Conservation (phyloP, 306 rosid genomes). For the Cicer chorassanicum region DNA sequence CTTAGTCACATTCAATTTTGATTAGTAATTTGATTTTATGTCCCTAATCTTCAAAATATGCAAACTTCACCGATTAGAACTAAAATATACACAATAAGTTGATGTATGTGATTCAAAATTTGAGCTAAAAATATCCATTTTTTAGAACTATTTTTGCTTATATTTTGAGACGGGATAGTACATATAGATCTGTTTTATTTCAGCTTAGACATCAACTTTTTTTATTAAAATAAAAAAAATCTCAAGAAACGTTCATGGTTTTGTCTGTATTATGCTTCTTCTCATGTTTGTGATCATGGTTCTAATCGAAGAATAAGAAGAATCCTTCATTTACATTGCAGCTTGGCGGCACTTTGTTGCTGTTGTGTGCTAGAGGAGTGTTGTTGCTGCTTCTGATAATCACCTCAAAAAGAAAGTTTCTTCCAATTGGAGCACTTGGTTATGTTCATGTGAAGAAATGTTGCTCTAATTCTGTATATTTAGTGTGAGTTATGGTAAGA, state of each 20-base stretch:
- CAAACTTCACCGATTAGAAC: background rate
- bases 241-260: slow-evolving; percentile 23
- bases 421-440: slow-evolving; percentile 37
- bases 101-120: no score
- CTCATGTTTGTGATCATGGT: background rate
- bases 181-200: slow-evolving; percentile 31
- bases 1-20: background rate
- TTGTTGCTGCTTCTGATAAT: slow-evolving; percentile 56
- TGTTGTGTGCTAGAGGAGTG: slow-evolving; percentile 91
- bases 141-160: no score
- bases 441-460: slow-evolving; percentile 15
- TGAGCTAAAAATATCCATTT: no score
- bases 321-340: slow-evolving; percentile 51
- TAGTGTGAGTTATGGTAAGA: slow-evolving; percentile 25
- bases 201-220: background rate
- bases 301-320: slow-evolving; percentile 15
- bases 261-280: background rate
- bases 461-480: slow-evolving; percentile 23
- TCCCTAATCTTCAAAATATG: slow-evolving; percentile 1
- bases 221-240: background rate
- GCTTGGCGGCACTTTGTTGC: slow-evolving; percentile 89
- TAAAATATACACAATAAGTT: no score
- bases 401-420: background rate
- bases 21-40: slow-evolving; percentile 1
- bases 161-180: no score